Evolutionary conservation across 345 rosid genomes (phyloP).

Genomic region (Citrus sinensis): DVS_A1.0 CM039161.1:9980501-9981000

Average conservation of each 20-base stretch:
- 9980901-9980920: not conserved
- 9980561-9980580: constrained; percentile 6
- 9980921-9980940: not conserved
- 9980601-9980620: not conserved
- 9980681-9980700: not conserved
- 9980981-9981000: not conserved
- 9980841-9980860: not conserved
- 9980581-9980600: not conserved
- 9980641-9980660: no score
- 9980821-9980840: not conserved
- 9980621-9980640: not conserved
- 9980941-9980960: not conserved
- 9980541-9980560: constrained; percentile 28
- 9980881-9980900: not conserved
- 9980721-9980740: not conserved
- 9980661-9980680: not conserved
- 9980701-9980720: not conserved
- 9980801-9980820: not conserved
- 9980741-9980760: not conserved
- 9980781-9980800: not conserved
- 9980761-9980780: not conserved
- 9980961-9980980: not conserved
- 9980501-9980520: constrained; percentile 32
- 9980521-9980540: constrained; percentile 14
- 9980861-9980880: not conserved